A percentile compares a stretch with the other conserved stretches of the same genome.
phyloP scores from a whole-genome alignment of 2,329 filamentous ascomycete genomes.

The Pestalotiopsis sp. region DNA sequence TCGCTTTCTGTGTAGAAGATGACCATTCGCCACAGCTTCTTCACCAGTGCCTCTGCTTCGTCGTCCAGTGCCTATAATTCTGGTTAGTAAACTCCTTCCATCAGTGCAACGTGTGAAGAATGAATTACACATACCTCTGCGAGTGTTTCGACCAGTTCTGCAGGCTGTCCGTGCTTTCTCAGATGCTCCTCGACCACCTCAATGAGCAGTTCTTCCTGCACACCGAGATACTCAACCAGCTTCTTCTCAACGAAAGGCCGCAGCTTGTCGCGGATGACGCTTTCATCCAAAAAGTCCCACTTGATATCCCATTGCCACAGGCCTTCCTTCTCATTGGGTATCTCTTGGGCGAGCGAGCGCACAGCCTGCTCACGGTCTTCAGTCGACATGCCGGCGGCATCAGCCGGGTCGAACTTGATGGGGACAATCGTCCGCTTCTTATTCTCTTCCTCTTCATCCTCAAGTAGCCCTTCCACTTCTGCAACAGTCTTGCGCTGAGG shows the following conservation, averaged over 20 bases:
- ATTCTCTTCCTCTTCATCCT: constrained; percentile 87
- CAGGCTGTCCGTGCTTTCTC: constrained; percentile 72
- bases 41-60: constrained; percentile 89
- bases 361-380: constrained; percentile 86
- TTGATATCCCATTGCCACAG: constrained; percentile 92
- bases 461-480: constrained; percentile 90
- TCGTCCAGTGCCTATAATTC: constrained; percentile 78
- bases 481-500: constrained; percentile 78
- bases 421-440: constrained; percentile 78
- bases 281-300: constrained; percentile 88
- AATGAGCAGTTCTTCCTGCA: constrained; percentile 94
- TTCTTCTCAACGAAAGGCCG: constrained; percentile 97
- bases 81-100: constrained; percentile 29
- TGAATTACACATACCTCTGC: constrained; percentile 62
- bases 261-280: constrained; percentile 81
- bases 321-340: constrained; percentile 82
- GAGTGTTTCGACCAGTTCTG: constrained; percentile 80
- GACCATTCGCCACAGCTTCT: constrained; percentile 97
- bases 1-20: constrained; percentile 97
- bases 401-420: constrained; percentile 76
- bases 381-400: constrained; percentile 73
- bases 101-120: background rate
- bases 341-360: constrained; percentile 82
- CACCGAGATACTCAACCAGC: constrained; percentile 93
- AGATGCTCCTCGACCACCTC: constrained; percentile 91